Evolutionary conservation across 2,329 filamentous ascomycete species (phyloP).

Genomic region (Orbilia ellipsospora): DNA sequence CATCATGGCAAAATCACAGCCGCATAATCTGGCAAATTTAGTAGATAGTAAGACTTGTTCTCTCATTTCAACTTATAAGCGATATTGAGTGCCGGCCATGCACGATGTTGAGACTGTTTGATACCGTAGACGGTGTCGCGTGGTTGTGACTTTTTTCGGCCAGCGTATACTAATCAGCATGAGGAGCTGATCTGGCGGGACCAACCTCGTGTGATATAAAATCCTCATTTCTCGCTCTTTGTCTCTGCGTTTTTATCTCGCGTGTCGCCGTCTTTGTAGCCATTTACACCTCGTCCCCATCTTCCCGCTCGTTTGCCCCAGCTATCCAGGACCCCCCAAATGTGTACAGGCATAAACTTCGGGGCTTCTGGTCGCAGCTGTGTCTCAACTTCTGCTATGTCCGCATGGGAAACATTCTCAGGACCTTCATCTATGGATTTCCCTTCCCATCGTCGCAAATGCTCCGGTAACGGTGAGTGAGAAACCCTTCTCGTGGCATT

Average conservation of each 20-base stretch:
- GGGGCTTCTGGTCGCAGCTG: slow-evolving; percentile 34
- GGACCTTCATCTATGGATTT: neutral
- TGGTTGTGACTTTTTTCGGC: slow-evolving; percentile 8
- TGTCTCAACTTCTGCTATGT: neutral
- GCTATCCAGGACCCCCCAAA: slow-evolving; percentile 48
- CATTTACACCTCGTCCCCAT: slow-evolving; percentile 54
- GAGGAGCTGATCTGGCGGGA: neutral
- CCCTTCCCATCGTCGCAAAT: slow-evolving; percentile 44
- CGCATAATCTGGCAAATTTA: slow-evolving; percentile 16
- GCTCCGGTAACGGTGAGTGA: slow-evolving; percentile 36
- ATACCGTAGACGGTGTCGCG: slow-evolving; percentile 41
- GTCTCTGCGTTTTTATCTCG: slow-evolving; percentile 42
- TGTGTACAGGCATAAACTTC: slow-evolving; percentile 38
- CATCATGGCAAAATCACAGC: slow-evolving; percentile 16
- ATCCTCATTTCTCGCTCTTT: slow-evolving; percentile 46
- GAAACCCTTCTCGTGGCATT: slow-evolving; percentile 14
- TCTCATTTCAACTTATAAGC: slow-evolving; percentile 48
- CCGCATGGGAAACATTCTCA: neutral
- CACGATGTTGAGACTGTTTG: slow-evolving; percentile 34
- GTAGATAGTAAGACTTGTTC: slow-evolving; percentile 26
- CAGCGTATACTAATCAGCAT: slow-evolving; percentile 10
- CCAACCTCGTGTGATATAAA: slow-evolving; percentile 16
- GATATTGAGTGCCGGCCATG: slow-evolving; percentile 20
- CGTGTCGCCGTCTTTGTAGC: slow-evolving; percentile 52
- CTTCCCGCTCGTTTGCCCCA: slow-evolving; percentile 51